Evolutionary conservation across 305 asterid species (phyloP).

Genomic region (Salvia sclarea): DNA sequence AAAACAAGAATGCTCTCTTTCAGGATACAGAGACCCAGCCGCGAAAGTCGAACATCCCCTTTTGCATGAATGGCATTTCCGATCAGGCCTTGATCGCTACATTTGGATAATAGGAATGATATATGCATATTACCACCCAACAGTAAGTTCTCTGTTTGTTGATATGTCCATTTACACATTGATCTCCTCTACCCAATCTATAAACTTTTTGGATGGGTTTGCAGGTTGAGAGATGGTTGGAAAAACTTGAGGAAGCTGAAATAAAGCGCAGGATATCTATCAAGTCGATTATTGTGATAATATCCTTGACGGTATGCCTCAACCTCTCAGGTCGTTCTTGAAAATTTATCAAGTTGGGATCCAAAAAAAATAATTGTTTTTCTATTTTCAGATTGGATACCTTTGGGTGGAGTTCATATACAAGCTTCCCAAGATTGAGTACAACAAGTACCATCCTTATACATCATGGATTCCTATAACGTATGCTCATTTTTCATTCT

Average conservation of each 20-base stretch:
- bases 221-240: constrained; percentile 93
- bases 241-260: constrained; percentile 88
- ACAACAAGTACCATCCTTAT: constrained; percentile 87
- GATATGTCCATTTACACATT: constrained; percentile 4
- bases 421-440: constrained; percentile 77
- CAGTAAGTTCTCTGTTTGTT: constrained; percentile 44
- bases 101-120: constrained; percentile 93
- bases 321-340: constrained; percentile 27
- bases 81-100: constrained; percentile 85
- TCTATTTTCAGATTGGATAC: constrained; percentile 66
- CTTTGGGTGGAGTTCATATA: constrained; percentile 78
- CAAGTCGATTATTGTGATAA: constrained; percentile 52
- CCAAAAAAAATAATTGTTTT: constrained; percentile 21
- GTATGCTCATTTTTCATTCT: constrained; percentile 40
- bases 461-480: constrained; percentile 96
- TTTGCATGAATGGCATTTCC: constrained; percentile 84
- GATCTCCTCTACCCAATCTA: background rate
- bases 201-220: constrained; percentile 30
- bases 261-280: constrained; percentile 62
- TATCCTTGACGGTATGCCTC: constrained; percentile 57
- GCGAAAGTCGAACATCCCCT: constrained; percentile 51
- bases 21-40: constrained; percentile 76
- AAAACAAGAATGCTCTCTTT: constrained; percentile 27
- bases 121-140: constrained; percentile 89
- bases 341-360: constrained; percentile 27